Evolutionary conservation across 768 basidiomycete genomes (phyloP), one percentile per base, ranked within the genome.

Genomic region (Xerocomellus chrysenteron): DNA sequence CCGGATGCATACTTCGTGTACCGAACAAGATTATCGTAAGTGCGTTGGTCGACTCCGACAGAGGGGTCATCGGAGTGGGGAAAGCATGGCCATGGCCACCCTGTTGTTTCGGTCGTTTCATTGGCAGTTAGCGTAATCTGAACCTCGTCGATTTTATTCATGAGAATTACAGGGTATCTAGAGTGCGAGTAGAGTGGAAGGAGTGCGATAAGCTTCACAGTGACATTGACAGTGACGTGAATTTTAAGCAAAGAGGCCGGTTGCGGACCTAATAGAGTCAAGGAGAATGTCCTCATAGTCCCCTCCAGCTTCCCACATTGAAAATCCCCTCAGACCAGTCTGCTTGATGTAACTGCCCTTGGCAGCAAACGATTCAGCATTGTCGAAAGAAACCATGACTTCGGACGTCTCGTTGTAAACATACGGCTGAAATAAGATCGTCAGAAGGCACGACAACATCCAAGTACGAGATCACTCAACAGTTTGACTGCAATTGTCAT

Each of bases 241-340:
- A n/a, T n/a, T n/a, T n/a, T n/a, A n/a, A n/a, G n/a, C n/a, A n/a
- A n/a, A n/a, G n/a, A n/a, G n/a, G n/a, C n/a, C 65, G 32, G 50
- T 52, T 0, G 58, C n/a, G 21, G 0, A 0, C 21, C 59, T 62
- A 30, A 89, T 86, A 6, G 88, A 75, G 67, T 87, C 76, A 4
- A 90, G 73, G 43, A 90, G 74, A 19, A 80, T 76, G 62, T 88
- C 77, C n/a, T 83, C 59, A 48, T 71, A 77, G 66, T 89, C 89
- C 5, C 85, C 85, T 32, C 81, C 85, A 45, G 85, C 80, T 65
- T 90, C 85, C 87, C 87, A 90, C 71, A 86, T 81, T 2, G 83
- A 74, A 68, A 90, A 90, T 4, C 88, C 89, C 54, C 73, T 75
- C n/a, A 91, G 70, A 7, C 80, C 80, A 13, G 69, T 68, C 14